Base-by-base conservation (phyloP, 2,329 filamentous ascomycete genomes). In the Fusarium solani-melongenae region DNA sequence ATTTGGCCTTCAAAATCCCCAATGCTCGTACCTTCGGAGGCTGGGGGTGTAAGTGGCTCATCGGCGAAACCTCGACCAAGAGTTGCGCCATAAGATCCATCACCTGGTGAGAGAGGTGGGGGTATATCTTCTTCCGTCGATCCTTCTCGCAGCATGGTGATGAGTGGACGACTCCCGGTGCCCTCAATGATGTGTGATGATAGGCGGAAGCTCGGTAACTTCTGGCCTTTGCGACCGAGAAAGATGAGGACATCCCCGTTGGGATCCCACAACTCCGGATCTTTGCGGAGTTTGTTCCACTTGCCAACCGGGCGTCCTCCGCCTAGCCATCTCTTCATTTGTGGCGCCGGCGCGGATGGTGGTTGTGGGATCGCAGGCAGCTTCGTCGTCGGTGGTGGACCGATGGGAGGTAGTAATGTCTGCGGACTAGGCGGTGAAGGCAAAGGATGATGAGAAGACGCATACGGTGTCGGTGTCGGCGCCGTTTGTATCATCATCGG, bases 231-330 rank as follows among this genome's bases (percentile, higher is more conserved):
- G 27, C 85, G 83, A 0, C 86, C 84, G 7, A 91, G 84, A 76
- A 86, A 91, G 2, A 91, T 84, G 11, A 91, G 81, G 15, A 90
- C 89, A 67, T 91, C 89, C 24, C 89, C 89, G 65, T 89, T 88
- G 0, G 86, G 86, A 73, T 91, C 88, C 89, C 89, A 91, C 3
- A 91, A 79, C 72, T 91, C 89, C 2, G 88, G 88, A 57, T 91
- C 89, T 76, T 90, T 89, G 11, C 87, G 84, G 3, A 90, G 81
- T 76, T 89, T 89, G 73, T 88, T 89, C 88, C 88, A 90, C 33
- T 84, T 82, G 59, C 87, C 84, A 0, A 86, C 83, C 0, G 86
- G 83, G 15, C 85, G 81, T 1, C 88, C 87, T 4, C 80, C 83
- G 0, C 88, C 88, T 14, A 86, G 81, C 88, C 88, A 90, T 14